These are phyloP conservation scores for Drechslera avenae DNA, from an alignment of 2,329 filamentous ascomycete genomes.

Conservation along the genomic window DNA sequence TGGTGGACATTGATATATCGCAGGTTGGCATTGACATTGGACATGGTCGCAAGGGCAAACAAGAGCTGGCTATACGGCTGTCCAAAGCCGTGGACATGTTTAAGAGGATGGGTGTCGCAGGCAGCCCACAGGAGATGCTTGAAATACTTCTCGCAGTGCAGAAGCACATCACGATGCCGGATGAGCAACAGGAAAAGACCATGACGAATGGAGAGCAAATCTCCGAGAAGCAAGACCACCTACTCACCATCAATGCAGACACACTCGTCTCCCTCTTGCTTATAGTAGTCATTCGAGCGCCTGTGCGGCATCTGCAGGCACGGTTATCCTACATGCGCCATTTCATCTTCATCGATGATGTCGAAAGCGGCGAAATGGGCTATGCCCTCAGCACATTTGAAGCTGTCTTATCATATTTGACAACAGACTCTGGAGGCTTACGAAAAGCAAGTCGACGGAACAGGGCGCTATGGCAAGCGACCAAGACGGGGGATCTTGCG, in stretches of 20 bases:
- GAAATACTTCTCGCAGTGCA: conserved; percentile 78
- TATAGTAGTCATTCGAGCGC: conserved; percentile 89
- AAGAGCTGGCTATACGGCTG: conserved; percentile 77
- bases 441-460: conserved; percentile 86
- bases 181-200: conserved; percentile 36
- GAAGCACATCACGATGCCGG: conserved; percentile 75
- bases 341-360: conserved; percentile 97
- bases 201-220: conserved; percentile 31
- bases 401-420: conserved; percentile 86
- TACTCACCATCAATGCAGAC: conserved; percentile 80
- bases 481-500: conserved; percentile 74
- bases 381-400: conserved; percentile 97
- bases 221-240: conserved; percentile 60
- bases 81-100: conserved; percentile 85
- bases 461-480: conserved; percentile 84
- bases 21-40: conserved; percentile 90
- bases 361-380: conserved; percentile 93
- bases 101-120: conserved; percentile 77
- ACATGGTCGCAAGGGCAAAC: conserved; percentile 76
- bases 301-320: conserved; percentile 85
- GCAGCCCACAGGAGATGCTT: conserved; percentile 88
- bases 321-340: conserved; percentile 93
- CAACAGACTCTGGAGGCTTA: conserved; percentile 78
- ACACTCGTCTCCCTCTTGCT: conserved; percentile 89
- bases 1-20: conserved; percentile 91